Evolutionary conservation across 768 basidiomycete genomes (phyloP), one percentile per base, ranked within the genome.

Genomic region (Kwoniella bestiolae): DNA sequence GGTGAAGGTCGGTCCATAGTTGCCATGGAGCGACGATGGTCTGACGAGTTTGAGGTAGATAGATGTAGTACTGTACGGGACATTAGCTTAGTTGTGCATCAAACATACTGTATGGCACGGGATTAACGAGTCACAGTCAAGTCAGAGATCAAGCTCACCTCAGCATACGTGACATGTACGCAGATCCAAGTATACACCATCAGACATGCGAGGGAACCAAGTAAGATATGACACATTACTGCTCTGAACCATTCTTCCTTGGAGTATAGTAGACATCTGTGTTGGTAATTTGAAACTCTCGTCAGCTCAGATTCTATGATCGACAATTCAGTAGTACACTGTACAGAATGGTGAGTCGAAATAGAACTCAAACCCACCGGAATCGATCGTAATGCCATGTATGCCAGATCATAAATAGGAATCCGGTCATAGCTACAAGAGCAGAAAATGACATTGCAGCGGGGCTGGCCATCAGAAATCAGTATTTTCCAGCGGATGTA

Each of bases 351-450:
- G n/a, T n/a, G n/a, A n/a, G n/a, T n/a, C n/a, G n/a, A n/a, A n/a
- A n/a, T n/a, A 16, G 3, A 26, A 6, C 3, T 11, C 1, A 3
- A 23, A 63, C 70, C 56, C 51, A 70, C 71, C 65, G 44, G 53
- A 66, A 76, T 35, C 51, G 41, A 56, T 76, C 74, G 32, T 69
- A 76, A 26, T 73, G 74, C 74, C 74, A 76, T 44, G 67, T 76
- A 63, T 76, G 74, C 74, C 74, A 76, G 14, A 73, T 16, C 46
- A 71, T 57, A 51, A 76, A 76, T 18, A 73, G n/a, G 16, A 71
- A 34, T 7, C 69, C 71, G 6, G 70, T 65, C 12, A 35, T 31
- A 14, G 70, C 56, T 16, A 67, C 57, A 6, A 74, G 56, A 51
- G 60, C 58, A n/a, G 66, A 59, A 35, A 69, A 67, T 9, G 51